Base-by-base conservation (phyloP, 805 yeast genomes). In the Candida ulmi region DNA sequence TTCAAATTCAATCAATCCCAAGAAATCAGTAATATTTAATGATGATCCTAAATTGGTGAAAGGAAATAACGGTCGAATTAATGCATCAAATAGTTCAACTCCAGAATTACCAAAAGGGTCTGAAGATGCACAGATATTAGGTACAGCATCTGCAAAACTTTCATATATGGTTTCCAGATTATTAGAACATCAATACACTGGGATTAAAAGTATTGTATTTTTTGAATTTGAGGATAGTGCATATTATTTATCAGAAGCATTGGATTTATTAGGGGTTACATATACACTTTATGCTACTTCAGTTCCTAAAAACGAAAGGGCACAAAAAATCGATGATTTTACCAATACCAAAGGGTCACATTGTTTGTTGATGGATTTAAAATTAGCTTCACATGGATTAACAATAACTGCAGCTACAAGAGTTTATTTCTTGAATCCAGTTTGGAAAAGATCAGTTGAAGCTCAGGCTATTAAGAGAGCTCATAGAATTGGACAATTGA, bases 381-480 rank as follows among this genome's bases (percentile, higher is more conserved):
- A 73, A 45, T 53, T 82, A 37, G 84, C 88, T 0, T 67, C 88
- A 0, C 86, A 80, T 60, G 88, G 88, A 0, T 55, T 82, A 32
- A 80, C 84, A 0, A 78, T 82, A 8, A 73, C 78, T 16, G 68
- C 80, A 0, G 88, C 88, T 4, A 78, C 87, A 0, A 65, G 78
- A 38, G 84, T 82, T 2, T 82, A 78, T 51, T 80, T 82, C 53
- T 64, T 81, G n/a, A 79, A 72, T 47, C 88, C 88, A 1, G 80
- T 82, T 2, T 82, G 88, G 88, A 75, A 71, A 45, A 67, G 77
- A 40, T 71, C 83, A 0, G 65, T 76, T 16, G 88, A 82, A 53
- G 88, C 88, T 0, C 88, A 82, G 50, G 88, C 88, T 1, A 79
- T 82, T 35, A 80, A 83, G 47, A 72, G 90, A 62, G 83, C 88